Evolutionary conservation across 345 rosid species (phyloP), one percentile per base, ranked within the genome.

Genomic region (Jatropha curcas): DNA sequence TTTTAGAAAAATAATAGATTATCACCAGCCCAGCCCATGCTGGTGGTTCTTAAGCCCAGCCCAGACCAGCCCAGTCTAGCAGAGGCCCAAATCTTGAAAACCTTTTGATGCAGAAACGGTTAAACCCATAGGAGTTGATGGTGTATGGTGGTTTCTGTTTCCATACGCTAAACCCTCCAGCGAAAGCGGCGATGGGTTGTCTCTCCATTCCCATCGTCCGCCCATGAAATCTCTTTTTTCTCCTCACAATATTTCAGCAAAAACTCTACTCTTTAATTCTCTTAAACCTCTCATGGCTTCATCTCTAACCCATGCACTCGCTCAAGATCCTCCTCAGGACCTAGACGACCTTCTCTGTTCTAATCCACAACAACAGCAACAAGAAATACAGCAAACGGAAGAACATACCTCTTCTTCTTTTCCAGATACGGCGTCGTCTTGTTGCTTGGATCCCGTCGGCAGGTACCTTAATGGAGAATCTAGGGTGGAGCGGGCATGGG

Each of bases 401-500:
- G 79, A 62, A 35, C 33, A 35, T 5, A 28, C 22, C n/a, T 55
- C 52, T 4, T 55, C 77, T 30, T 67, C 78, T 59, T 51, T 75
- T 1, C 55, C 60, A 7, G 84, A 60, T 0, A 74, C 81, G 12
- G 5, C 77, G 61, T 48, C 41, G 31, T 33, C 51, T 48, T 13
- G 19, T n/a, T 0, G 6, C 41, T 5, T 76, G 1, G 73, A 74
- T 4, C 76, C 82, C 43, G 87, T 90, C 43, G 34, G 51, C 27
- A 71, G 82, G 35, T 73, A 60, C 71, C 75, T 84, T 52, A 67
- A 77, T 60, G 83, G 85, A 12, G 87, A 83, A 63, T 76, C 86
- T 8, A 80, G 81, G 2, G 76, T 82, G 30, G 96, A 91, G 76
- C 75, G 84, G 53, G 98, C 96, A 30, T 91, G 99, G 98, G 88